Percentiles rank a stretch among this genome's conserved stretches.
Conservation (phyloP, 108 stramenopile species). For the Pseudonitzschia delicatissima region DNA sequence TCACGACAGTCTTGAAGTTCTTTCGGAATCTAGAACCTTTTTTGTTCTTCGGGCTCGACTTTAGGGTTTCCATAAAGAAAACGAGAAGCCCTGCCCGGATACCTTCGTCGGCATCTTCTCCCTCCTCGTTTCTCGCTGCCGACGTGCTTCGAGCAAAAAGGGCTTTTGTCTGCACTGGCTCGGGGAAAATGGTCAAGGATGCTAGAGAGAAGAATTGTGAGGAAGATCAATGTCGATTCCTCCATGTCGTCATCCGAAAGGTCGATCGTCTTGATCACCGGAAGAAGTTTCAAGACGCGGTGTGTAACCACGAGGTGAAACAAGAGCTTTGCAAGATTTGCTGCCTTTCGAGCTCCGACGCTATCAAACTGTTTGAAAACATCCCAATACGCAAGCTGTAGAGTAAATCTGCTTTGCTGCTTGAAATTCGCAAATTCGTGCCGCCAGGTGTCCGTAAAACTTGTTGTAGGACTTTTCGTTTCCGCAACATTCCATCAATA, state of each 20-base stretch:
- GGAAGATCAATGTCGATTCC: constrained; percentile 68
- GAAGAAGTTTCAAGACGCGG: constrained; percentile 55
- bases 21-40: constrained; percentile 64
- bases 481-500: constrained; percentile 91
- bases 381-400: constrained; percentile 96
- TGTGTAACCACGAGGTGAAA: constrained; percentile 77
- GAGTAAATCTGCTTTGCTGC: constrained; percentile 83
- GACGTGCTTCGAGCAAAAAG: constrained; percentile 39
- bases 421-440: constrained; percentile 89
- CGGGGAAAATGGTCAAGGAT: constrained; percentile 66
- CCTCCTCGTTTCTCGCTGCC: background rate
- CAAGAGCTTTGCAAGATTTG: constrained; percentile 87
- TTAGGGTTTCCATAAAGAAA: constrained; percentile 78
- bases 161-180: constrained; percentile 38
- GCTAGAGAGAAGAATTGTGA: constrained; percentile 66
- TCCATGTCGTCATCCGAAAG: constrained; percentile 66
- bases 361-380: constrained; percentile 87
- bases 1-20: constrained; percentile 75
- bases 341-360: constrained; percentile 68
- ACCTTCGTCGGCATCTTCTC: constrained; percentile 38
- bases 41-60: constrained; percentile 80
- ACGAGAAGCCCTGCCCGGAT: constrained; percentile 66
- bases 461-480: constrained; percentile 91
- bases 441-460: constrained; percentile 89
- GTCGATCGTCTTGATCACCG: constrained; percentile 78